These are phyloP conservation scores for Zoysia pacifica DNA, from an alignment of 176 grass and related monocot species.

Conservation along the genomic window DNA sequence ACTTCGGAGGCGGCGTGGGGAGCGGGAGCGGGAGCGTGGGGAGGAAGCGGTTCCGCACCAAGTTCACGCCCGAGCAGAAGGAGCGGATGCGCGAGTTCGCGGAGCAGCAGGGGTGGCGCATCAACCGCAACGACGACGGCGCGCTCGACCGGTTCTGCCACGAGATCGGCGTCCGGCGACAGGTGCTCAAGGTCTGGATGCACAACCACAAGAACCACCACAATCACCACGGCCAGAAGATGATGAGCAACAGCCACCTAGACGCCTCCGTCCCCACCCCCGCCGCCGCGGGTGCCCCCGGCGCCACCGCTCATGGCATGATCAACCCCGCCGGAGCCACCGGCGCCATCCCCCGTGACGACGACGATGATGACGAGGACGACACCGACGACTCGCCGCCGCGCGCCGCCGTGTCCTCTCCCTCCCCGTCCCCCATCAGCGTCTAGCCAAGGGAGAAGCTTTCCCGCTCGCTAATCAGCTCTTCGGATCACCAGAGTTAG, in stretches of 20 bases:
- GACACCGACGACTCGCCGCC: slow-evolving; percentile 63
- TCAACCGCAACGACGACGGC: slow-evolving; percentile 80
- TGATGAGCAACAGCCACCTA: slow-evolving; percentile 39
- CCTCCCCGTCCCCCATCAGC: slow-evolving; percentile 53
- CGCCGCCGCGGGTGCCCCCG: neutral
- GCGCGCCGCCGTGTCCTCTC: slow-evolving; percentile 51
- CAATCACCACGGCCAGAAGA: slow-evolving; percentile 62
- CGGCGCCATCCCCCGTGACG: neutral
- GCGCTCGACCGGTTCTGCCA: slow-evolving; percentile 86
- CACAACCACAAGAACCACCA: slow-evolving; percentile 96
- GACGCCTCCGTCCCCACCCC: neutral
- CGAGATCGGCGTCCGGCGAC: slow-evolving; percentile 86
- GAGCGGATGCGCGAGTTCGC: slow-evolving; percentile 85
- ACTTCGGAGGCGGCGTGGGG: slow-evolving; percentile 27
- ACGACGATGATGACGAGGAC: slow-evolving; percentile 34
- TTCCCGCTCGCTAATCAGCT: slow-evolving; percentile 10
- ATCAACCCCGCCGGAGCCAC: neutral
- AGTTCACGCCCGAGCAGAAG: slow-evolving; percentile 91
- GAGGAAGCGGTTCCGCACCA: slow-evolving; percentile 76
- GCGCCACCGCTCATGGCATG: neutral
- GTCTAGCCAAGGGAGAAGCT: slow-evolving; percentile 24
- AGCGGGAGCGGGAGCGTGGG: slow-evolving; percentile 14
- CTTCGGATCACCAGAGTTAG: slow-evolving; percentile 20
- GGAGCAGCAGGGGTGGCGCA: slow-evolving; percentile 81
- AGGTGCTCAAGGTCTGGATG: slow-evolving; percentile 99